Evolutionary conservation across 2,329 filamentous ascomycete species (phyloP), one percentile per base, ranked within the genome.

Genomic region (Aspergillus pseudoterreus): DNA sequence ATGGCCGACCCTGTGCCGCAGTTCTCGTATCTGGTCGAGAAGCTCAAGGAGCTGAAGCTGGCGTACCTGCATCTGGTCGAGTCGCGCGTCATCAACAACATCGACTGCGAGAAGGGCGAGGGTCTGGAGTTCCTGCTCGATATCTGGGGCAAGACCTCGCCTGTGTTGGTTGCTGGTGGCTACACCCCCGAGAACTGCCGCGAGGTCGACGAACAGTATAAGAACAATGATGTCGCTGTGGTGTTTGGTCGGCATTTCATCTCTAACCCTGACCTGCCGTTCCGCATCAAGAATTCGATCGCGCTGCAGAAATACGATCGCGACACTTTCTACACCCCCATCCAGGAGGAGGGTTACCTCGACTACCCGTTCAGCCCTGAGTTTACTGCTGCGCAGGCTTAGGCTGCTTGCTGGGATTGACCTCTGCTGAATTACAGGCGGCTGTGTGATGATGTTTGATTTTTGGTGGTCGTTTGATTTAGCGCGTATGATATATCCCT

Each of bases 1-100:
- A 84, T 85, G 80, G 54, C 67, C 0, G 75, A 87, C 41, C 82
- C 82, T 0, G 61, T 80, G 6, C 78, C 82, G 0, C 83, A 87
- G 50, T 88, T 86, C 60, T 70, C 70, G n/a, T 42, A 46, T 8
- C 36, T 52, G 11, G 42, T 49, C 1, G 2, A 39, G 19, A 24
- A 32, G 24, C 17, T 56, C 24, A 17, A 33, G n/a, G 41, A 35
- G 15, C 15, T 53, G n/a, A 30, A 33, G 4, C 3, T 53, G 47
- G 51, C 43, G 11, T 58, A 56, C 39, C 12, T 58, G 49, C 56
- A 58, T 35, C 5, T 54, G 3, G 47, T 53, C 11, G 51, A 53
- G 35, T 54, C 56, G 27, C 21, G 49, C 1, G 53, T 54, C 1
- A 33, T 46, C 6, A 52, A 52, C 15, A 46, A 50, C 24, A 43